A percentile compares a stretch with the other conserved stretches of the same genome.
These are phyloP conservation scores for Paecilomyces sp. DNA, from an alignment of 2,329 filamentous ascomycete species.

Conservation along the genomic window DNA sequence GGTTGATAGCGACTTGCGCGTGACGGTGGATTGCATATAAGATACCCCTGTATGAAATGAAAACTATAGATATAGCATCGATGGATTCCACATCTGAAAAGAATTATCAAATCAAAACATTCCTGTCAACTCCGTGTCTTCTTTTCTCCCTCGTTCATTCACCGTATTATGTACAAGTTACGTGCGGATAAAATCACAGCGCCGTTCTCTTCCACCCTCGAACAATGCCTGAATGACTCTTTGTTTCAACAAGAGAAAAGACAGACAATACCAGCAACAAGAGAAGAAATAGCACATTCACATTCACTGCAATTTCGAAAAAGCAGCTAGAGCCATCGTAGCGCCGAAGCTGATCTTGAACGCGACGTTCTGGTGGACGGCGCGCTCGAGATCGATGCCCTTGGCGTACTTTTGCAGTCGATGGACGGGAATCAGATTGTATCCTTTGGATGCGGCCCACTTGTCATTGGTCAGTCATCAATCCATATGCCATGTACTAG, in stretches of 20 bases:
- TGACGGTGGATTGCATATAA: conserved; percentile 10
- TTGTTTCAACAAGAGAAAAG: not conserved
- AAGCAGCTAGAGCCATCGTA: conserved; percentile 39
- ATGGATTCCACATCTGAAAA: not conserved
- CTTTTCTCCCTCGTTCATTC: not conserved
- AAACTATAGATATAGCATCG: conserved; percentile 6
- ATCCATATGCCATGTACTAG: not conserved
- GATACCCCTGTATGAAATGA: conserved; percentile 21
- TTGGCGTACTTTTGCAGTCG: conserved; percentile 36
- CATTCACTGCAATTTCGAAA: conserved; percentile 31
- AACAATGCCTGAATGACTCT: no score
- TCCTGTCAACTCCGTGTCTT: not conserved
- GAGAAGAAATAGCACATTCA: not conserved
- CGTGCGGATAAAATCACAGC: not conserved
- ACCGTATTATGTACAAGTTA: not conserved
- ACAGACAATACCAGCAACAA: not conserved
- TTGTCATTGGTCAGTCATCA: conserved; percentile 10
- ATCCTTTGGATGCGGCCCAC: conserved; percentile 41
- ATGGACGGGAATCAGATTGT: conserved; percentile 36
- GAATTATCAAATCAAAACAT: no score
- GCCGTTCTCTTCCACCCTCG: not conserved
- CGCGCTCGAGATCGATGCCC: conserved; percentile 30
- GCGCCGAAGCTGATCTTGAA: conserved; percentile 42
- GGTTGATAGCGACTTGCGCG: conserved; percentile 13
- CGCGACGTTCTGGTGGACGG: conserved; percentile 32